These are phyloP conservation scores for Arabis alpina DNA, from an alignment of 345 rosid species.

Conservation along the genomic window DNA sequence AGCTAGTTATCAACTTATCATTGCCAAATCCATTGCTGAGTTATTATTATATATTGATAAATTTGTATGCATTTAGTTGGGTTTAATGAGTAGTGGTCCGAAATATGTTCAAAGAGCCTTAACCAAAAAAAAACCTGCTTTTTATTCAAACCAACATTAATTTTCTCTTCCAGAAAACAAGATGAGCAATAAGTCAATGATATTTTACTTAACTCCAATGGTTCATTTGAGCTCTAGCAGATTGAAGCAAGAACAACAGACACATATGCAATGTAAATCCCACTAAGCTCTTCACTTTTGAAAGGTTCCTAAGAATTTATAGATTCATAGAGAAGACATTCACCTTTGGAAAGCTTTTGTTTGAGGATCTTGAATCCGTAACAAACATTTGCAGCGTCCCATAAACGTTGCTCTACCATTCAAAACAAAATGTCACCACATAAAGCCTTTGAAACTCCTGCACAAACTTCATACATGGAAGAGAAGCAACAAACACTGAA, in stretches of 20 bases:
- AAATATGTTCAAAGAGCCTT: no score
- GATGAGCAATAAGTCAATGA: no score
- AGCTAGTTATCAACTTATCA: no score
- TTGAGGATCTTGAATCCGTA: slow-evolving; percentile 9
- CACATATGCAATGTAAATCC: not conserved
- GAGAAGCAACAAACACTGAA: slow-evolving; percentile 6
- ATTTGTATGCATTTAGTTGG: no score
- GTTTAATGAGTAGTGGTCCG: no score
- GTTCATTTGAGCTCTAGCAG: not conserved
- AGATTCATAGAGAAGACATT: slow-evolving; percentile 1
- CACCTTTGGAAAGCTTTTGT: not conserved
- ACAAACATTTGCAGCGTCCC: no score
- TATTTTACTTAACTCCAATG: not conserved
- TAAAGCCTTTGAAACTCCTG: not conserved
- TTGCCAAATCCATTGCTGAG: not conserved
- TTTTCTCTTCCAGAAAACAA: no score
- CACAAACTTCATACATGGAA: not conserved
- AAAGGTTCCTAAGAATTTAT: not conserved
- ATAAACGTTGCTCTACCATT: slow-evolving; percentile 10
- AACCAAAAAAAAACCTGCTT: not conserved
- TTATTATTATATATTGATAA: no score
- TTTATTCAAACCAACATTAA: no score
- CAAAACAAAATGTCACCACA: not conserved
- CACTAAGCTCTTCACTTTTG: slow-evolving; percentile 8
- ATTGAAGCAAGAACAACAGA: not conserved